Base-by-base conservation (phyloP, 1,284 basidiomycete species). In the Blastosporella zonata region DNA sequence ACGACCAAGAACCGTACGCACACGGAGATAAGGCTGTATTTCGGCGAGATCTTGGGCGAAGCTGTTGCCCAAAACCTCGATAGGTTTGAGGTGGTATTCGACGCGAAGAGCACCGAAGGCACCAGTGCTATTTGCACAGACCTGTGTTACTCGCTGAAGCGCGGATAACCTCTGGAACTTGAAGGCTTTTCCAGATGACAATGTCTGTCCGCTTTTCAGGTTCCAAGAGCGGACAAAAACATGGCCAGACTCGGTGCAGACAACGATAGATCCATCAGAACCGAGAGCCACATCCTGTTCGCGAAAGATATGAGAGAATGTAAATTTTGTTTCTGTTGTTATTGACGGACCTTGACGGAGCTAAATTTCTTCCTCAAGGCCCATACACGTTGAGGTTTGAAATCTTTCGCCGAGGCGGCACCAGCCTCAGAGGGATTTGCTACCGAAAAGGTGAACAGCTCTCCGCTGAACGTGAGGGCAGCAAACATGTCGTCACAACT, bases 201-300 rank as follows among this genome's bases (percentile, higher is more conserved):
- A 36, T 52, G 43, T 43, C 29, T 60, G 53, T 21, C 63, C 64
- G 10, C 65, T 61, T 62, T 78, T 78, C 23, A 70, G 58, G 50
- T 71, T 78, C 12, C 90, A 79, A 15, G 84, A 78, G 21, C 92
- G 84, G 18, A 95, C 79, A 60, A 91, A 98, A 23, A 97, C 94
- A 59, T 98, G 94, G 0, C 96, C 96, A 1, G 94, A 94, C 57
- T 89, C 84, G 0, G 96, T 98, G 68, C 93, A 97, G 35, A 98
- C 78, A 59, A 97, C 87, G 59, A 98, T 81, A 6, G 88, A 82
- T 1, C 94, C 93, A 57, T 97, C 93, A 0, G 82, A 73, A 12
- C 94, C 93, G 17, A 98, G 76, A 0, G 92, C 94, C 6, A 96
- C 87, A 62, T 98, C 95, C 77, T 87, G 63, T 13, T 35, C 12